A percentile compares a stretch with the other conserved stretches of the same genome.
phyloP scores from a whole-genome alignment of 352 stramenopile genomes.

The Pythium monospermum region DNA sequence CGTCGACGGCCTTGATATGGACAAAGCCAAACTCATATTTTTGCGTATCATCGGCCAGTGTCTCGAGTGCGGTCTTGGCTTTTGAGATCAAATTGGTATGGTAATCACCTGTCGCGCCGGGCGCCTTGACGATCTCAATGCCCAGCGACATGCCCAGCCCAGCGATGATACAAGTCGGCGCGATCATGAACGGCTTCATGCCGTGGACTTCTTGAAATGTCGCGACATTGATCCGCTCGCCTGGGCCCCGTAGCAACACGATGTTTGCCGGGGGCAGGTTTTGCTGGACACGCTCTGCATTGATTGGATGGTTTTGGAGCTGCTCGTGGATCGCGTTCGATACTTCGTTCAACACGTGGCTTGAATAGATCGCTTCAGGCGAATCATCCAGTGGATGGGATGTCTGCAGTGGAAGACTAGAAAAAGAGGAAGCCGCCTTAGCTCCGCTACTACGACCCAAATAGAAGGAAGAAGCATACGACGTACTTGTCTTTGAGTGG shows the following conservation, averaged over 20 bases:
- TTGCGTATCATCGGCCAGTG: conserved; percentile 24
- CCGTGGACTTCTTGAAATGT: conserved; percentile 79
- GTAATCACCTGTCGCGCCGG: conserved; percentile 79
- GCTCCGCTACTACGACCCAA: too few species aligned
- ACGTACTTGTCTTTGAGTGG: conserved; percentile 86
- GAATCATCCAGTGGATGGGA: conserved; percentile 61
- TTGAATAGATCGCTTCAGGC: conserved; percentile 69
- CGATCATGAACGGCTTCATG: conserved; percentile 84
- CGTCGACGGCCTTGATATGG: conserved; percentile 84
- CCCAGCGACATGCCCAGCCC: conserved; percentile 82
- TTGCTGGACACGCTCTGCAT: conserved; percentile 43
- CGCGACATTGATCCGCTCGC: conserved; percentile 82
- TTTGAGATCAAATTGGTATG: conserved; percentile 81
- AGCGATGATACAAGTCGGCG: conserved; percentile 85
- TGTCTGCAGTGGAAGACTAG: conserved; percentile 55
- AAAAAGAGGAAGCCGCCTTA: conserved; percentile 10
- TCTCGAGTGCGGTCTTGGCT: conserved; percentile 60
- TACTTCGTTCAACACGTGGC: conserved; percentile 68
- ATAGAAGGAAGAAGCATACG: neutral
- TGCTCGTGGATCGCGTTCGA: conserved; percentile 60
- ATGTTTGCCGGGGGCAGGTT: conserved; percentile 76
- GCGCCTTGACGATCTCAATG: conserved; percentile 67
- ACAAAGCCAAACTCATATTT: conserved; percentile 79
- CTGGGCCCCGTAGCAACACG: conserved; percentile 76
- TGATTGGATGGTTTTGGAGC: conserved; percentile 72